phyloP scores from a whole-genome alignment of 352 stramenopile genomes.

The Saprolegnia diclina region DNA sequence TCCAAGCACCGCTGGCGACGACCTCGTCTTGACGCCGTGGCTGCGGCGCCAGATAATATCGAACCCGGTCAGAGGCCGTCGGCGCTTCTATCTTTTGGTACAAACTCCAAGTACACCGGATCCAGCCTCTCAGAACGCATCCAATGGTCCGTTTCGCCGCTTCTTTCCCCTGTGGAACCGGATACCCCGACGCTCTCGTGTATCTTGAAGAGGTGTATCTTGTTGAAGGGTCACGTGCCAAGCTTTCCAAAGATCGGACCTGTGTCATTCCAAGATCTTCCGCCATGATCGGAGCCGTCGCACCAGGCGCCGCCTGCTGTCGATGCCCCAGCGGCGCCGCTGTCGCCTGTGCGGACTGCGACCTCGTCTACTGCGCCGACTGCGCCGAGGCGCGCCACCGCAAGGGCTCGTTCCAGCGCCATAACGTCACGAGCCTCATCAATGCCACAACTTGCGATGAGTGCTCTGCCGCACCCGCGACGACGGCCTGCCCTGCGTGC shows the following conservation, averaged over 20 bases:
- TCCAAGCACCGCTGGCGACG: too few relatives aligned
- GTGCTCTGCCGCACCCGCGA: slow-evolving; percentile 32
- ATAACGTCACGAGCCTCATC: slow-evolving; percentile 27
- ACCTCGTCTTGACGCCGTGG: too few relatives aligned
- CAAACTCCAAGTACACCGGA: neutral
- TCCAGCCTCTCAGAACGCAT: neutral
- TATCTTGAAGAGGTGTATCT: slow-evolving; percentile 10
- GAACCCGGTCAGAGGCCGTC: too few relatives aligned
- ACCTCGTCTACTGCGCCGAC: slow-evolving; percentile 34
- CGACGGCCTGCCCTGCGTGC: slow-evolving; percentile 41
- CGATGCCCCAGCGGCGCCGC: slow-evolving; percentile 29
- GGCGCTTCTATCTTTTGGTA: too few relatives aligned
- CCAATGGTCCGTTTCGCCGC: too few relatives aligned
- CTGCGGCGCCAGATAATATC: too few relatives aligned
- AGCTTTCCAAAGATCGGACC: slow-evolving; percentile 2
- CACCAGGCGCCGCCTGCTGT: slow-evolving; percentile 25
- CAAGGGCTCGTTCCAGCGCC: slow-evolving; percentile 38
- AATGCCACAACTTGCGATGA: slow-evolving; percentile 39
- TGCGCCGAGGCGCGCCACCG: slow-evolving; percentile 35
- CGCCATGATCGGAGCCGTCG: slow-evolving; percentile 8
- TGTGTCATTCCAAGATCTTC: slow-evolving; percentile 17
- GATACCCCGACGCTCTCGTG: neutral
- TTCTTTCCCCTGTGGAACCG: neutral
- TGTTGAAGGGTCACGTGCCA: slow-evolving; percentile 1
- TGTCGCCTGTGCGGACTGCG: slow-evolving; percentile 33